A percentile compares a stretch with the other conserved stretches of the same genome.
These are phyloP conservation scores for Paraconiothyrium brasiliense DNA, from an alignment of 2,329 filamentous ascomycete species.

Conservation along the genomic window DNA sequence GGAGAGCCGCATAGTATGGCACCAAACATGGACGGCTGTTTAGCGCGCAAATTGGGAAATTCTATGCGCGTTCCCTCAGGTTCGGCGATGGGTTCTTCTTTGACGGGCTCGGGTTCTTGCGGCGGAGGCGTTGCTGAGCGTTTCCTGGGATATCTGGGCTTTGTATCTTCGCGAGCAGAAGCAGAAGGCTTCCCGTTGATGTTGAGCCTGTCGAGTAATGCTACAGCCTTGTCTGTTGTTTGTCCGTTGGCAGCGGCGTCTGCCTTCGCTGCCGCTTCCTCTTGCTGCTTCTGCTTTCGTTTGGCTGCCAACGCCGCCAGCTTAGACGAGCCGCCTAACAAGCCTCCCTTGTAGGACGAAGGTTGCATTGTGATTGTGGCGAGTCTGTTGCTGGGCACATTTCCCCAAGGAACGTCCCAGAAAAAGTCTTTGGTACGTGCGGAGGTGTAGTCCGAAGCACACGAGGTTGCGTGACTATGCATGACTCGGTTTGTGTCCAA, in stretches of 20 bases:
- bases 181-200: constrained; percentile 21
- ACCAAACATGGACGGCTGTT: constrained; percentile 61
- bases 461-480: neutral
- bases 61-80: constrained; percentile 32
- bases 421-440: constrained; percentile 67
- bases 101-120: constrained; percentile 30
- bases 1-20: constrained; percentile 58
- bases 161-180: constrained; percentile 5
- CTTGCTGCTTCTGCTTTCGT: constrained; percentile 82
- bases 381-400: constrained; percentile 71
- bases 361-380: constrained; percentile 71
- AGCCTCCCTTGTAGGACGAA: constrained; percentile 67
- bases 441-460: constrained; percentile 11
- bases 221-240: constrained; percentile 48
- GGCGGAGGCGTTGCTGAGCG: constrained; percentile 41
- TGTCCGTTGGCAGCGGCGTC: constrained; percentile 17
- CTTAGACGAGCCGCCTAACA: constrained; percentile 87
- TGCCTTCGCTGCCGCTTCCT: constrained; percentile 46
- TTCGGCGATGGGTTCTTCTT: constrained; percentile 22
- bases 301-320: constrained; percentile 88
- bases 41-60: constrained; percentile 53
- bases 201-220: constrained; percentile 56
- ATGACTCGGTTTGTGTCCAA: neutral
- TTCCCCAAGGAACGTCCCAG: constrained; percentile 84
- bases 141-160: constrained; percentile 28